Evolutionary conservation across 2,329 filamentous ascomycete genomes (phyloP).

Genomic region (Endoconidiophora polonica): DNA sequence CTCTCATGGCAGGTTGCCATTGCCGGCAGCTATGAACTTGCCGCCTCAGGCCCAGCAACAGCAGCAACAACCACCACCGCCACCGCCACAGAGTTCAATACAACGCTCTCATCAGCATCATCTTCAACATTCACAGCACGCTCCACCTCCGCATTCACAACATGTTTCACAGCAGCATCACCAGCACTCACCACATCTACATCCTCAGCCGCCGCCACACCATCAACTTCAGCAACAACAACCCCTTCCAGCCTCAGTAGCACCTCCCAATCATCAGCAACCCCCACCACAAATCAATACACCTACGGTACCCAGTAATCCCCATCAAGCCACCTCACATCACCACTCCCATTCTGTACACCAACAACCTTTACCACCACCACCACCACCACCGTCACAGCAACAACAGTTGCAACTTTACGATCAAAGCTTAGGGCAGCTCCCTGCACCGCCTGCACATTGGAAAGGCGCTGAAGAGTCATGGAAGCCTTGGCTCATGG

Average conservation of each 20-base stretch:
- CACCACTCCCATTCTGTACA: neutral
- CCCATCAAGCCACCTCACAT: neutral
- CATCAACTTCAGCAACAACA: conserved; percentile 14
- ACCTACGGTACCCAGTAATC: neutral
- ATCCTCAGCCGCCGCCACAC: conserved; percentile 12
- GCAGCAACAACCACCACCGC: conserved; percentile 10
- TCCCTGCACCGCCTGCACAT: conserved; percentile 47
- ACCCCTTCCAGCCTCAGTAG: conserved; percentile 18
- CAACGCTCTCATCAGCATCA: conserved; percentile 14
- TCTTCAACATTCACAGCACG: conserved; percentile 12
- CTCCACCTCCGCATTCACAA: neutral
- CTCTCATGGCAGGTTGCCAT: conserved; percentile 52
- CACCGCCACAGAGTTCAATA: conserved; percentile 16
- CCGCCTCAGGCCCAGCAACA: conserved; percentile 28
- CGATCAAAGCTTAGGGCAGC: conserved; percentile 27
- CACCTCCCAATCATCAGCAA: conserved; percentile 20
- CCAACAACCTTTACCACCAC: neutral
- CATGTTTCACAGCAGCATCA: neutral
- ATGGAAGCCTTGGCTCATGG: conserved; percentile 54
- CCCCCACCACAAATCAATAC: conserved; percentile 14
- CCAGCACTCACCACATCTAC: conserved; percentile 12
- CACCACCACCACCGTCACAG: conserved; percentile 13
- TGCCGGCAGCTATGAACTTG: conserved; percentile 48
- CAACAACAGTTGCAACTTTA: conserved; percentile 9
- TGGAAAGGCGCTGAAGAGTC: conserved; percentile 54